Conservation (phyloP, 2,329 filamentous ascomycete genomes). For the Gaeumannomyces sp. region DNA sequence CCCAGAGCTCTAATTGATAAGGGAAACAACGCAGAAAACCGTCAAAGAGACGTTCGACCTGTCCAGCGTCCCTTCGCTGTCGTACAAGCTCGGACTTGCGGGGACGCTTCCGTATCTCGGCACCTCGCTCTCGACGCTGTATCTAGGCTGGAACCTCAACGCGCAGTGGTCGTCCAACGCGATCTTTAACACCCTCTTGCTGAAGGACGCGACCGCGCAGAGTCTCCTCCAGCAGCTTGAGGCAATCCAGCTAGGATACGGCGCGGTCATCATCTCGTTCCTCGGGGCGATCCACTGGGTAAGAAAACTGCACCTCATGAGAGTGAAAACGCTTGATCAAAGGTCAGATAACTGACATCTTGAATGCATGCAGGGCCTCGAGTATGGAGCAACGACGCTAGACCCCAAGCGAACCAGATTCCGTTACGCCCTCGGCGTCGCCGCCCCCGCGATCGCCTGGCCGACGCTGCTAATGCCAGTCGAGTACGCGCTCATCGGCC, state of each 20-base stretch:
- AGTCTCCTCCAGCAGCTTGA: slow-evolving; percentile 69
- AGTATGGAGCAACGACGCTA: slow-evolving; percentile 67
- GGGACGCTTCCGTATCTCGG: slow-evolving; percentile 80
- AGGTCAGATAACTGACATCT: not conserved
- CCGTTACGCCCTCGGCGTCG: slow-evolving; percentile 77
- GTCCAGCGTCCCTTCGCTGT: slow-evolving; percentile 57
- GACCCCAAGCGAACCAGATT: slow-evolving; percentile 59
- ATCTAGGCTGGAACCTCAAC: slow-evolving; percentile 77
- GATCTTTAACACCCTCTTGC: slow-evolving; percentile 57
- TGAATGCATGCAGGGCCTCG: slow-evolving; percentile 52
- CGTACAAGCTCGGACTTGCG: slow-evolving; percentile 62
- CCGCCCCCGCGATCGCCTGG: slow-evolving; percentile 79
- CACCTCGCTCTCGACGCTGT: slow-evolving; percentile 77
- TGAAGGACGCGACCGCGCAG: slow-evolving; percentile 66
- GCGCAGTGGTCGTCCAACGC: slow-evolving; percentile 53
- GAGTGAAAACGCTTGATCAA: not conserved
- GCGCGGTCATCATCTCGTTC: slow-evolving; percentile 89
- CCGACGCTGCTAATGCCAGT: slow-evolving; percentile 79
- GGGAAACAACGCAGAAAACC: slow-evolving; percentile 39
- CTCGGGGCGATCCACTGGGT: slow-evolving; percentile 88
- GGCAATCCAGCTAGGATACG: slow-evolving; percentile 84
- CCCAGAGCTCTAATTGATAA: not conserved
- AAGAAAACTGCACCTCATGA: slow-evolving; percentile 13
- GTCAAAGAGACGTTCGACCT: slow-evolving; percentile 67
- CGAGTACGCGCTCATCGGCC: slow-evolving; percentile 77